Evolutionary conservation across 148 eudicot species (phyloP).

Genomic region (Silene uniflora): DNA sequence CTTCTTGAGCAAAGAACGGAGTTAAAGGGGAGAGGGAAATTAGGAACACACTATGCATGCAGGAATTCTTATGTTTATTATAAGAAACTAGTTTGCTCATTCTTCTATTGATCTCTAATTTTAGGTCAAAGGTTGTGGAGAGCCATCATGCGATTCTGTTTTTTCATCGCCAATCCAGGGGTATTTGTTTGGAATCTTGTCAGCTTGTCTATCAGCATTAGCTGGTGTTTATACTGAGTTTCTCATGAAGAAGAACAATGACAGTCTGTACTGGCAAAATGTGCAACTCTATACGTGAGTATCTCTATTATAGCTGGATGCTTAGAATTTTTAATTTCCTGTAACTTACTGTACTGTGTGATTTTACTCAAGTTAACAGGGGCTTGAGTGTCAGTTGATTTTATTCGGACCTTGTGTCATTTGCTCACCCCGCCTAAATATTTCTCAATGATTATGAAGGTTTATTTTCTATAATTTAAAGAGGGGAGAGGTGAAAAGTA

Average conservation of each 20-base stretch:
- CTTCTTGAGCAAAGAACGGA: background rate
- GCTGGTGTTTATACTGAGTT: constrained; percentile 99
- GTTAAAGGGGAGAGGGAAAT: background rate
- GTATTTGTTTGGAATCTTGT: constrained; percentile 80
- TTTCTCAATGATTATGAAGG: too few species aligned
- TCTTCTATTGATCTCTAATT: background rate
- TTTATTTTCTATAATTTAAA: too few species aligned
- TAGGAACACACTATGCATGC: background rate
- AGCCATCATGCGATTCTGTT: constrained; percentile 75
- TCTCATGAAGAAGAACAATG: constrained; percentile 96
- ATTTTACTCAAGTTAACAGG: too few species aligned
- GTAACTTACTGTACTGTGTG: background rate
- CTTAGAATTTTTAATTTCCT: constrained; percentile 4
- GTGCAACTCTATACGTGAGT: constrained; percentile 92
- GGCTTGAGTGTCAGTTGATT: too few species aligned
- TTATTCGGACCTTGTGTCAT: too few species aligned
- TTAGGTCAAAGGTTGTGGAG: constrained; percentile 98
- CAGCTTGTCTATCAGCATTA: constrained; percentile 96
- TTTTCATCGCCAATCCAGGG: constrained; percentile 95
- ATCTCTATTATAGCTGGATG: constrained; percentile 18
- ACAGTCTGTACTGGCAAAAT: constrained; percentile 95
- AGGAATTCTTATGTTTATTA: too few species aligned
- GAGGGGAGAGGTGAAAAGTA: too few species aligned
- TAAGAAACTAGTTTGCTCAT: too few species aligned
- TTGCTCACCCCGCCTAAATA: too few species aligned